Evolutionary conservation across 108 stramenopile genomes (phyloP), one percentile per base, ranked within the genome.

Genomic region (Epithemia pelagica): DNA sequence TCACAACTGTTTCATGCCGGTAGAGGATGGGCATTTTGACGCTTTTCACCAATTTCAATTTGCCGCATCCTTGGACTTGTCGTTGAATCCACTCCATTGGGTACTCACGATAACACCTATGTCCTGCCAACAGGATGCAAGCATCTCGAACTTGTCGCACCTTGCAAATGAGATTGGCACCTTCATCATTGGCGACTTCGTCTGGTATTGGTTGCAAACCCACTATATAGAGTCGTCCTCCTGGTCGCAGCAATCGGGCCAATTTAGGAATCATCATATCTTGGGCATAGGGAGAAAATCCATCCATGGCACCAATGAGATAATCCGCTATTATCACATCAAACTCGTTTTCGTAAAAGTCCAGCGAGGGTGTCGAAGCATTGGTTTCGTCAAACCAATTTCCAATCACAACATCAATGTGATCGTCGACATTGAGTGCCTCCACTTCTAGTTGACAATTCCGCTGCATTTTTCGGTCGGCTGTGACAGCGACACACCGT

Each of bases 231-330:
- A 98, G 58, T 20, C 87, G 72, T 20, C 98, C 98, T 21, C 92
- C 94, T 0, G 96, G 95, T 29, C 79, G 82, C 8, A 98, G 70
- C 52, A 91, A 88, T 2, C 68, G 66, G 23, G 74, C 61, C 28
- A 98, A 77, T 33, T 95, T 78, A 20, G 84, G 73, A 52, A 98
- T 87, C 63, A 96, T 94, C 21, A 67, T 56, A 70, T 98, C 95
- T 78, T 98, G 97, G 55, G 83, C 77, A 71, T 96, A 98, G 1
- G 97, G 97, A 10, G 82, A 79, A 69, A 98, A 98, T 7, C 96
- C 96, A 66, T 96, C 97, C 72, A 98, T 95, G 25, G 97, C 97
- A 19, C 97, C 97, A 32, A 98, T 84, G 26, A 98, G 69, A 67
- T 98, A 98, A 64, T 98, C 97, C 10, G 90, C 94, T 30, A 98